A percentile compares a stretch with the other conserved stretches of the same genome.
Conservation (phyloP, 1,284 basidiomycete genomes). For the Agroathelia rolfsii region DNA sequence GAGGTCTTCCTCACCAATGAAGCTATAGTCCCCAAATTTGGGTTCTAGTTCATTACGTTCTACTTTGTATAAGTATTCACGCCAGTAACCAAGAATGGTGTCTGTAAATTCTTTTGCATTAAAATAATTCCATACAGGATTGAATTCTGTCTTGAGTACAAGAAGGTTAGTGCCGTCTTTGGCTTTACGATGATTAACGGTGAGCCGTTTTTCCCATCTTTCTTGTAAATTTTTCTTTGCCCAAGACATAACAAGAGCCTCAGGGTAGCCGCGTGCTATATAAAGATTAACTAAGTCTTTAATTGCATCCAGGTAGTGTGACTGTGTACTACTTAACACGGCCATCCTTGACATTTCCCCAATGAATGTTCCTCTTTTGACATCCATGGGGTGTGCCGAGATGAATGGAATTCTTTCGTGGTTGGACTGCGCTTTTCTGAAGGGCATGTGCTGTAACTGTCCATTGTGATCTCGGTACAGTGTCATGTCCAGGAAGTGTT, state of each 20-base stretch:
- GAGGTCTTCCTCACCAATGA: too few species aligned
- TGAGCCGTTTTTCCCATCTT: constrained; percentile 13
- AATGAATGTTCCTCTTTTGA: constrained; percentile 25
- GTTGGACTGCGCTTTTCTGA: constrained; percentile 22
- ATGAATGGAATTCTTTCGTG: constrained; percentile 27
- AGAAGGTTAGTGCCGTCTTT: constrained; percentile 15
- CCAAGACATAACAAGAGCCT: constrained; percentile 13
- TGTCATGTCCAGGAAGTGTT: constrained; percentile 23
- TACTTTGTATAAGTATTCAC: constrained; percentile 7
- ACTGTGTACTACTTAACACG: constrained; percentile 20
- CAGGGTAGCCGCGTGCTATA: constrained; percentile 20
- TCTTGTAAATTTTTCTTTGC: constrained; percentile 10
- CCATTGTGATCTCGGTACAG: constrained; percentile 15
- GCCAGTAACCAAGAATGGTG: constrained; percentile 14
- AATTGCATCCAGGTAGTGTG: constrained; percentile 18
- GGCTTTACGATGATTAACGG: constrained; percentile 1
- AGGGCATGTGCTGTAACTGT: constrained; percentile 19
- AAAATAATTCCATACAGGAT: constrained; percentile 19
- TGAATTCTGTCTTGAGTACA: constrained; percentile 11
- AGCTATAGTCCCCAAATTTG: too few species aligned
- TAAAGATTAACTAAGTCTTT: constrained; percentile 19
- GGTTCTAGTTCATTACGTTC: neutral
- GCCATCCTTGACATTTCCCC: constrained; percentile 28
- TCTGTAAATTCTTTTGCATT: constrained; percentile 16
- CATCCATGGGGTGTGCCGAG: constrained; percentile 24